Evolutionary conservation across 345 rosid genomes (phyloP), one percentile per base, ranked within the genome.

Genomic region (Pseudoturritis turrita): DNA sequence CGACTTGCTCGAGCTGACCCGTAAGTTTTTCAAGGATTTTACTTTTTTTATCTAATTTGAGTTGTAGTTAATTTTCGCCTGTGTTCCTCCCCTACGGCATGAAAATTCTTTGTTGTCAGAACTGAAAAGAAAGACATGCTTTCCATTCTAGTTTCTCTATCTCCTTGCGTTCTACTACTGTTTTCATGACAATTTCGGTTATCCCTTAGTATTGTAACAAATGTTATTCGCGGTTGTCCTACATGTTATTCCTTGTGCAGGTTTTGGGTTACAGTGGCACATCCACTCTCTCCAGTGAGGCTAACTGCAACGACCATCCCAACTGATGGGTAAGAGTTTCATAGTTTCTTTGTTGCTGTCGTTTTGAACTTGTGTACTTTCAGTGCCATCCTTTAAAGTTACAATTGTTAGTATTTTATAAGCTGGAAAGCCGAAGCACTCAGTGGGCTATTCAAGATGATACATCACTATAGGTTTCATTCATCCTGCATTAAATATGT

Each of bases 1-100:
- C 89, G 99, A 61, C 96, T 96, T 63, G 78, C 81, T 69, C 89
- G 97, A 53, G 96, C 97, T 76, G 99, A 95, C 75, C 99, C 98
- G 99, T 95, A 87, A n/a, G 99, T 71, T 71, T 71, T 39, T 39
- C 26, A 22, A 37, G n/a, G 51, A 28, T 53, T 65, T 51, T 62
- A 29, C 23, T 26, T 33, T 28, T 37, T 23, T 15, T 29, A 14
- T 33, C 35, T 59, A 50, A 62, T 41, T 68, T 61, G 40, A 68
- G 54, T 21, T 74, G 45, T 60, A 33, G 51, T 50, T 11, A 50
- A 5, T 36, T 46, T 15, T 65, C 25, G 60, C 11, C 28, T 26
- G 11, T 14, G 37, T 14, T 47, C n/a, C 12, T 29, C 58, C 41
- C 51, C 11, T 6, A 18, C 43, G 28, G 43, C 55, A 33, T 26